Conservation (phyloP, 495 filamentous ascomycete species). For the Tuber microsphaerosporum region DNA sequence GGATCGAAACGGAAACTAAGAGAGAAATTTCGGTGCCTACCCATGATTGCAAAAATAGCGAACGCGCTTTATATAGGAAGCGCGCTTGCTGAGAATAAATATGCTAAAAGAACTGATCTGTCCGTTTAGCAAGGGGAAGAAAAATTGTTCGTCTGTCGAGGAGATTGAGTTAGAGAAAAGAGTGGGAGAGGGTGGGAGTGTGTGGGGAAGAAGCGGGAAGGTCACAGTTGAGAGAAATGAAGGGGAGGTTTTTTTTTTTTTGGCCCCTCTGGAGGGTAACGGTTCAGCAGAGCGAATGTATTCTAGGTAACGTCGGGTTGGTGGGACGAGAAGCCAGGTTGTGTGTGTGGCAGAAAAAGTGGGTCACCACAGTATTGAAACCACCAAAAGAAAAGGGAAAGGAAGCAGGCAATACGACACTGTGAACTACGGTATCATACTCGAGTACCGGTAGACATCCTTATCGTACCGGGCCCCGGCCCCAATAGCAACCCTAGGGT, state of each 20-base stretch:
- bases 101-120: conserved; percentile 23
- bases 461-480: not conserved
- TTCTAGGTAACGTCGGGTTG: not conserved
- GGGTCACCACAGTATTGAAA: not conserved
- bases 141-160: conserved; percentile 28
- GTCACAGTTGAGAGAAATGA: conserved; percentile 23
- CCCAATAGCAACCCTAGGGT: not conserved
- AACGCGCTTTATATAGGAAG: conserved; percentile 45
- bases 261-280: not conserved
- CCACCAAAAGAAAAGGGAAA: not conserved
- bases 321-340: not conserved
- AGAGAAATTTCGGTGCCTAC: conserved; percentile 50
- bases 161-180: conserved; percentile 6
- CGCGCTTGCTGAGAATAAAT: conserved; percentile 37
- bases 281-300: not conserved
- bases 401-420: not conserved
- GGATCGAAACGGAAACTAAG: conserved; percentile 9
- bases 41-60: conserved; percentile 73
- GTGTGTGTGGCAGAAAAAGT: not conserved
- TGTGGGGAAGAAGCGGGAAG: conserved; percentile 16
- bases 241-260: not conserved
- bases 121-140: conserved; percentile 17
- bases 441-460: too few species aligned
- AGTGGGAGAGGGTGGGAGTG: conserved; percentile 23
- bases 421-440: too few species aligned